Conservation (phyloP, 164 flowering plant species). For the Piper longum region DNA sequence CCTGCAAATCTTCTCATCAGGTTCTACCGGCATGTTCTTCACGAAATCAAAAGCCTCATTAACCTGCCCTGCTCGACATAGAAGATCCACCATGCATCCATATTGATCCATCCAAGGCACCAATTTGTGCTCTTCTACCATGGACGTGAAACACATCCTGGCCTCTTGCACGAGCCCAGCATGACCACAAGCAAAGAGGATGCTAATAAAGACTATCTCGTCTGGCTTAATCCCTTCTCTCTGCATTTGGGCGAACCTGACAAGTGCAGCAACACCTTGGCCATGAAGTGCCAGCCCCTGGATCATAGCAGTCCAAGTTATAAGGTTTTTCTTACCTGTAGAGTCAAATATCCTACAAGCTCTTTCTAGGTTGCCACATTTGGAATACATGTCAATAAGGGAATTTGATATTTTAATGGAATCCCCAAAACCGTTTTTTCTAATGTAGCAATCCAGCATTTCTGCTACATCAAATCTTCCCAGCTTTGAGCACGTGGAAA, state of each 20-base stretch:
- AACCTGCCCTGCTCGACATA: slow-evolving; percentile 22
- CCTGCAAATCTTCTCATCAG: slow-evolving; percentile 19
- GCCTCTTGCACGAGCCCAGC: slow-evolving; percentile 31
- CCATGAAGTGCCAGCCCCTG: slow-evolving; percentile 32
- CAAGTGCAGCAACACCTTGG: slow-evolving; percentile 18
- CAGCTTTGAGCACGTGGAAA: slow-evolving; percentile 23
- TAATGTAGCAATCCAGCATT: slow-evolving; percentile 9
- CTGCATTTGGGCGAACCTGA: slow-evolving; percentile 28
- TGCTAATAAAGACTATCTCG: slow-evolving; percentile 16
- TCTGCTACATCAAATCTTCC: slow-evolving; percentile 17
- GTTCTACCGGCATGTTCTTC: slow-evolving; percentile 16
- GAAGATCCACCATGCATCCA: slow-evolving; percentile 33
- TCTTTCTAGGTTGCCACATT: slow-evolving; percentile 25
- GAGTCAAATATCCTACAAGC: slow-evolving; percentile 24
- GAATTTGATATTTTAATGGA: slow-evolving; percentile 17
- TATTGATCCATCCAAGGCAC: slow-evolving; percentile 27
- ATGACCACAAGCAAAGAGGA: slow-evolving; percentile 30
- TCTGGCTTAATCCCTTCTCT: slow-evolving; percentile 28
- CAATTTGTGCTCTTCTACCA: slow-evolving; percentile 17
- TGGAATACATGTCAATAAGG: slow-evolving; percentile 32
- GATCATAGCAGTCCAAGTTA: slow-evolving; percentile 28
- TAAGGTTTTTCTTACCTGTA: slow-evolving; percentile 16
- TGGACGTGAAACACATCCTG: slow-evolving; percentile 16
- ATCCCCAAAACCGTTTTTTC: slow-evolving; percentile 4
- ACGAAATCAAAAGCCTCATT: slow-evolving; percentile 23